Evolutionary conservation across 345 rosid genomes (phyloP), one percentile per base, ranked within the genome.

Genomic region (Limnanthes douglasii): DNA sequence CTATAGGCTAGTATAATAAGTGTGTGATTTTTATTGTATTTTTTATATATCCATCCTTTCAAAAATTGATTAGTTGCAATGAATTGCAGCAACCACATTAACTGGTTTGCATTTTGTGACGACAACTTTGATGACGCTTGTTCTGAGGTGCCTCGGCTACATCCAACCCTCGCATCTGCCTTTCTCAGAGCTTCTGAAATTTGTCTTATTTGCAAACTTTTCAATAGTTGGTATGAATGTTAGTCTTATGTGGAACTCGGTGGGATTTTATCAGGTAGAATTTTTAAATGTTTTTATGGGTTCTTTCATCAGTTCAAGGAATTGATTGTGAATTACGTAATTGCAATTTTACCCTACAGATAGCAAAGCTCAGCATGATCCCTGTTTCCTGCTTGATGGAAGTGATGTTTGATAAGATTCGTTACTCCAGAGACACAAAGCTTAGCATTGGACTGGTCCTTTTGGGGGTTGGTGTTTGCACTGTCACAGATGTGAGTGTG

Each of bases 151-250:
- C 81, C 60, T 79, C 56, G 97, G 95, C 25, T 88, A 76, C 61
- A 84, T 88, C 47, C 97, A 88, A 50, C 42, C 95, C 48, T 79
- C 94, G 54, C 92, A 83, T 64, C 80, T 88, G 35, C 97, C 95
- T 11, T 43, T 79, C 14, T 39, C 51, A 5, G 95, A 88, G 59
- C 92, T 79, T 62, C 45, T 76, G 48, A 88, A 76, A 40, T 88
- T 88, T 36, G 69, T 88, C 51, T 5, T 84, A 15, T 74, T 79
- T 53, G 95, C 94, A 4, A 88, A 88, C 56, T 83, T 77, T 60
- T 88, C 98, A 4, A 84, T 88, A 11, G 98, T 88, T 64, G 98
- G 98, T 57, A 88, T 88, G 98, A 88, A 88, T 35, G 93, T 88
- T 28, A 88, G 95, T 61, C 64, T 88, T 34, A 79, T 88, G 97